Conservation (phyloP, 208 protist genomes). For the Leptomonas pyrrhocoris region DNA sequence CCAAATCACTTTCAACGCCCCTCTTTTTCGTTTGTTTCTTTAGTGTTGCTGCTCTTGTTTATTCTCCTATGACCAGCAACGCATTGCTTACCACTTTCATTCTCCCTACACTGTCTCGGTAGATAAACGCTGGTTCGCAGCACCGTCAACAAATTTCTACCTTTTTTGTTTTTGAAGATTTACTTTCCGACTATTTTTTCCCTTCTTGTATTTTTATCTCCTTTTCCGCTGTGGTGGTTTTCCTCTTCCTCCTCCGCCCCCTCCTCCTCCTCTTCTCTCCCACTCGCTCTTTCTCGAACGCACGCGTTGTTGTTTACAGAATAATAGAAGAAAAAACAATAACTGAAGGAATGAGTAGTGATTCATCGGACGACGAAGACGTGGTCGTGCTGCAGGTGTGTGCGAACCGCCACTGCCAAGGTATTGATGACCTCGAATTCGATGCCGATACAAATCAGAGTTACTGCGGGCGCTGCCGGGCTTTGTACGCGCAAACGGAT, state of each 20-base stretch:
- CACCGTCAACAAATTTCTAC: too few species aligned
- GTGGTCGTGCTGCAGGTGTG: slow-evolving; percentile 83
- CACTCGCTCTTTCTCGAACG: neutral
- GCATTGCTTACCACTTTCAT: too few species aligned
- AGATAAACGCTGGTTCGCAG: too few species aligned
- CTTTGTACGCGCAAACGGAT: slow-evolving; percentile 59
- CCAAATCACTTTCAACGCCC: neutral
- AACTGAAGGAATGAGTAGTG: slow-evolving; percentile 20
- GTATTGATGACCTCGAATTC: slow-evolving; percentile 79
- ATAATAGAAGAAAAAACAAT: neutral
- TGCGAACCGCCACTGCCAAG: slow-evolving; percentile 64
- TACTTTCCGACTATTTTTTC: too few species aligned
- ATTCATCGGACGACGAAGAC: slow-evolving; percentile 76
- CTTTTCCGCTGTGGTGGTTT: too few species aligned
- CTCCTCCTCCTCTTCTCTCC: too few species aligned
- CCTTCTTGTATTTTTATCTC: too few species aligned
- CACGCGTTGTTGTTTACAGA: neutral
- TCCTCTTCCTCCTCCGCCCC: too few species aligned
- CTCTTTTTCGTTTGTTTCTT: neutral
- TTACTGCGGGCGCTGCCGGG: slow-evolving; percentile 78
- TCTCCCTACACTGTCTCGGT: neutral
- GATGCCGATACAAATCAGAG: slow-evolving; percentile 71
- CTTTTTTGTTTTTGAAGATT: too few species aligned
- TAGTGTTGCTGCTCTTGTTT: too few species aligned
- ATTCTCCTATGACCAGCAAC: too few species aligned